Evolutionary conservation across 345 rosid genomes (phyloP), one percentile per base, ranked within the genome.

Genomic region (Erucastrum elatum): DNA sequence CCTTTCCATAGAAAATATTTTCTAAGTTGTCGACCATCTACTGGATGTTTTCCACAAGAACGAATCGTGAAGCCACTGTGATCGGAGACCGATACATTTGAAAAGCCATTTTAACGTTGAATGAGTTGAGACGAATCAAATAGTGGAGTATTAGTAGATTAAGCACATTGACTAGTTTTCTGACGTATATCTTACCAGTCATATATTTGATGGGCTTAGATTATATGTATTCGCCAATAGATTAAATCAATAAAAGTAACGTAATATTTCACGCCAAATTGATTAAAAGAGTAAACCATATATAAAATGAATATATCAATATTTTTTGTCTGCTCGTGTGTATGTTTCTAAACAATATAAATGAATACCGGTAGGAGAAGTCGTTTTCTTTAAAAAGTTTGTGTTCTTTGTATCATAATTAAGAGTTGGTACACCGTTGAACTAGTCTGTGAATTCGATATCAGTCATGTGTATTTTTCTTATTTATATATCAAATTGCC

Each of bases 131-230:
- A 66, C 68, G 34, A 72, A 67, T 67, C 78, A 73, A 79, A 74
- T 74, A 74, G 70, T 74, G 82, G 75, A 79, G 29, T 37, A 61
- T 68, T 74, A 53, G 75, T 79, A 74, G 78, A 79, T 62, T 17
- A 79, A 68, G 60, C 78, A 74, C 71, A 62, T 49, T 74, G 78
- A 68, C 75, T 79, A 21, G 8, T 49, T 60, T 66, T 39, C 3
- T 68, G 70, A 68, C 66, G 66, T 35, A 27, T 30, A 63, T 37
- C 39, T 11, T 51, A 68, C 64, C 71, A 74, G 30, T 74, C 60
- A 39, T 39, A 34, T 34, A 12, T 51, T 39, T 68, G 51, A 68
- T 61, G 59, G 58, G 64, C 26, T 46, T 25, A 25, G 15, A 78
- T 30, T 60, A 71, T 3, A 64, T 26, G 51, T 77, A 33, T 64